Percentiles rank a stretch among this genome's conserved stretches.
Conservation (phyloP, 2,329 filamentous ascomycete species). For the Stachybotrys chlorohalonatus region DNA sequence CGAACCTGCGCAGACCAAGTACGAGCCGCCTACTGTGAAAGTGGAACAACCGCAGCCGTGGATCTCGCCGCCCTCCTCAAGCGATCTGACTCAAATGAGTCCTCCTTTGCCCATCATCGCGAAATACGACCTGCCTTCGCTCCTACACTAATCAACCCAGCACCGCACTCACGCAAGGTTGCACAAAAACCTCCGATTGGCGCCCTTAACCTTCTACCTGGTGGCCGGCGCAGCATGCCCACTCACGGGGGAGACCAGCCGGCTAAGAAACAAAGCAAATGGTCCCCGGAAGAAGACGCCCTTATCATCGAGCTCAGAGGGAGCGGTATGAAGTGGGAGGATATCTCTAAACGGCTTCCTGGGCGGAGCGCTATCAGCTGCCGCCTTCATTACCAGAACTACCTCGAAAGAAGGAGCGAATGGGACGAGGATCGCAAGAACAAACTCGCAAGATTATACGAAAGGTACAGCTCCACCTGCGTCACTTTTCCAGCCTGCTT, state of each 20-base stretch:
- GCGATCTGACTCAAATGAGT: constrained; percentile 64
- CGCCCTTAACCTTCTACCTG: constrained; percentile 21
- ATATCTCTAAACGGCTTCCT: constrained; percentile 85
- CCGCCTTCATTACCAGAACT: constrained; percentile 93
- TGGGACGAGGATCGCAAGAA: constrained; percentile 99
- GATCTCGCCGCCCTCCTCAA: constrained; percentile 91
- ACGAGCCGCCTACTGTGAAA: constrained; percentile 14
- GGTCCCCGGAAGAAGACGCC: constrained; percentile 89
- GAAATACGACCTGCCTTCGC: constrained; percentile 16
- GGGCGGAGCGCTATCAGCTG: constrained; percentile 92
- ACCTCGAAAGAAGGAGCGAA: constrained; percentile 82
- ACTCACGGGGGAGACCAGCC: constrained; percentile 55
- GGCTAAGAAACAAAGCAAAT: constrained; percentile 93
- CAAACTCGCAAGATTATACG: constrained; percentile 87
- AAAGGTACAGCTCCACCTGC: constrained; percentile 52
- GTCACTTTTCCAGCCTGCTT: not conserved
- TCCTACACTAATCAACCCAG: constrained; percentile 9
- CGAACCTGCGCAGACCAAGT: constrained; percentile 18
- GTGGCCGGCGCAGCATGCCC: constrained; percentile 22
- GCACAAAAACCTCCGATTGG: constrained; percentile 16
- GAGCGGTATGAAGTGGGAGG: constrained; percentile 96
- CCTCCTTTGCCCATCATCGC: constrained; percentile 38
- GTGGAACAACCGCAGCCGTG: constrained; percentile 59
- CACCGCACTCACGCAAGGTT: constrained; percentile 12
- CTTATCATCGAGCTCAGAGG: constrained; percentile 86